Evolutionary conservation across 345 rosid species (phyloP).

Genomic region (Clausena lansium): DNA sequence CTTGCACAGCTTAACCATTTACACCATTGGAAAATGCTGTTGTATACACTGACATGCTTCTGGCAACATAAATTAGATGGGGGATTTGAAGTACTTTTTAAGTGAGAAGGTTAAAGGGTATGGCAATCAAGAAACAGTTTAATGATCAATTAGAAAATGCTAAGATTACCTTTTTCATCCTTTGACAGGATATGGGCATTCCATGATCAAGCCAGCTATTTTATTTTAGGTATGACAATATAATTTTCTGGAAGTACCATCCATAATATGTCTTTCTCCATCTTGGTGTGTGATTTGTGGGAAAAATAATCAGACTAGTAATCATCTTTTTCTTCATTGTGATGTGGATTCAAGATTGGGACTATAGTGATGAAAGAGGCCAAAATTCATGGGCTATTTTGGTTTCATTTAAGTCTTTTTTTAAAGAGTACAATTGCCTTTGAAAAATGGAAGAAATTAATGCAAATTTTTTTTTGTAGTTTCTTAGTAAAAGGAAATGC

Average conservation of each 20-base stretch:
- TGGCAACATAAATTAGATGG: neutral
- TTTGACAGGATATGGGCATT: conserved; percentile 5
- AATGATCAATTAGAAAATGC: conserved; percentile 4
- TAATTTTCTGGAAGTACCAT: neutral
- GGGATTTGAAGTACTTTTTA: neutral
- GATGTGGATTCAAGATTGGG: neutral
- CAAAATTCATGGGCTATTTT: neutral
- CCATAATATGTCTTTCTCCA: neutral
- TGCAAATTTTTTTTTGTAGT: neutral
- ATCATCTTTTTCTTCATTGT: neutral
- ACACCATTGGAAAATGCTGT: neutral
- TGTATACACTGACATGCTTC: neutral
- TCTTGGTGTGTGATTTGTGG: neutral
- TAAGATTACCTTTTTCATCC: neutral
- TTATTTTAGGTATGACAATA: neutral
- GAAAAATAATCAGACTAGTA: too few relatives aligned
- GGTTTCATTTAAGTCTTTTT: neutral
- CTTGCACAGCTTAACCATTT: neutral
- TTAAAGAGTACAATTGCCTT: neutral
- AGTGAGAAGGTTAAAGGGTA: neutral
- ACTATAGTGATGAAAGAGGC: neutral
- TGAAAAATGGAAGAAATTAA: neutral
- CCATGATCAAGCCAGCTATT: conserved; percentile 12
- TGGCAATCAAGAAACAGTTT: neutral
- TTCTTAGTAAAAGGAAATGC: neutral